These are phyloP conservation scores for Colletotrichum tanaceti DNA, from an alignment of 2,329 filamentous ascomycete genomes.

Conservation along the genomic window DNA sequence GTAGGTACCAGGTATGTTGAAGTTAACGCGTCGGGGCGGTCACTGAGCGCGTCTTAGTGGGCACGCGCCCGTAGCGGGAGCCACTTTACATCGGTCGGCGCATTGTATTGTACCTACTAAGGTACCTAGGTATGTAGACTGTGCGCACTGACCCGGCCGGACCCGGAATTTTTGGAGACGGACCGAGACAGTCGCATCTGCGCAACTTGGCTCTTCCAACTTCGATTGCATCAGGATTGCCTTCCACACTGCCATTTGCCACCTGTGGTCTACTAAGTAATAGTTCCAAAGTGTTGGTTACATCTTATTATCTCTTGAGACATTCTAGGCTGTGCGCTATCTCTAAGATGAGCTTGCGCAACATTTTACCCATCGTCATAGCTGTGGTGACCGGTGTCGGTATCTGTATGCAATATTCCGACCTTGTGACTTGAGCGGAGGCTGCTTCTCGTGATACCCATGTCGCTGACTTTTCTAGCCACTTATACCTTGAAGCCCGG, in stretches of 20 bases:
- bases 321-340: background rate
- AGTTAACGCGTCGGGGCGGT: constrained; percentile 32
- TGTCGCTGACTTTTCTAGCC: constrained; percentile 18
- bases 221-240: constrained; percentile 21
- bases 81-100: constrained; percentile 28
- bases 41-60: constrained; percentile 34
- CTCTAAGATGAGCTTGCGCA: constrained; percentile 30
- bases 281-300: background rate
- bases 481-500: constrained; percentile 31
- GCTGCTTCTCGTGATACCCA: background rate
- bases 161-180: constrained; percentile 17
- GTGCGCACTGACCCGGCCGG: constrained; percentile 25
- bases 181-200: constrained; percentile 13
- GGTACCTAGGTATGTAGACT: too few species aligned
- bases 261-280: too few species aligned
- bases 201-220: background rate
- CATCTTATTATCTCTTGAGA: too few species aligned
- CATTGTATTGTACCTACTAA: too few species aligned
- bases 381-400: constrained; percentile 31
- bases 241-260: background rate
- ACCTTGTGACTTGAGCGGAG: background rate
- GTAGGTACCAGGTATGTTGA: too few species aligned
- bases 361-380: constrained; percentile 25
- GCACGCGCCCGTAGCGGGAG: constrained; percentile 24
- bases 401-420: constrained; percentile 25